Evolutionary conservation across 768 basidiomycete genomes (phyloP), one percentile per base, ranked within the genome.

Genomic region (Tricholoma sp.): DNA sequence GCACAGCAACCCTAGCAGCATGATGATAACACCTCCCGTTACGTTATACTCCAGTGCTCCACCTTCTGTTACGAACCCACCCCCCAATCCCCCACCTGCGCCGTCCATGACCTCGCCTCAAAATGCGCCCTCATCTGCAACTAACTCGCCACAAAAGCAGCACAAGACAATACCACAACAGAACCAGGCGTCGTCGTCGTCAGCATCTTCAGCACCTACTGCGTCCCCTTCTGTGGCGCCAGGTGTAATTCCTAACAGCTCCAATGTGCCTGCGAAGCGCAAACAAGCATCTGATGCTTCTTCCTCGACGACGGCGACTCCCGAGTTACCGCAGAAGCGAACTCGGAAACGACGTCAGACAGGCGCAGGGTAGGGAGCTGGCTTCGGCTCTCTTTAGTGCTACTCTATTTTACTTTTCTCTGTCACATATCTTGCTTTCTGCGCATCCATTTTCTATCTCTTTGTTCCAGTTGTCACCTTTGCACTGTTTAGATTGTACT

Each of bases 81-180:
- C 68, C 12, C 60, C 65, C 31, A 68, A 59, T 51, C 61, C 59
- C 17, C 66, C 62, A 55, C 67, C 63, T 29, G 61, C 65, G 56
- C 63, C 65, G 52, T 66, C 72, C 24, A 70, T 74, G 61, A 72
- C 65, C 59, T 83, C 81, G 28, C 81, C 80, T 17, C 79, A 82
- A 75, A 81, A 80, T 60, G 68, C 74, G 2, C 66, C 80, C 1
- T 67, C 75, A 37, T 80, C 83, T 53, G 78, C 77, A 52, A 74
- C 76, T 56, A 83, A 75, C 57, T 80, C 82, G 24, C 82, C 81
- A 11, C 78, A 77, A 68, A 88, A 89, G 70, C 82, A 82, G 70
- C 78, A 80, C 65, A 86, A 86, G 66, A 77, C 78, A 50, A 78
- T 81, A 58, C 79, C 77, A 42, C 71, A 67, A 49, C 55, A 58